Conservation (phyloP, 257 asterid genomes). For the Forsythia viridissima region DNA sequence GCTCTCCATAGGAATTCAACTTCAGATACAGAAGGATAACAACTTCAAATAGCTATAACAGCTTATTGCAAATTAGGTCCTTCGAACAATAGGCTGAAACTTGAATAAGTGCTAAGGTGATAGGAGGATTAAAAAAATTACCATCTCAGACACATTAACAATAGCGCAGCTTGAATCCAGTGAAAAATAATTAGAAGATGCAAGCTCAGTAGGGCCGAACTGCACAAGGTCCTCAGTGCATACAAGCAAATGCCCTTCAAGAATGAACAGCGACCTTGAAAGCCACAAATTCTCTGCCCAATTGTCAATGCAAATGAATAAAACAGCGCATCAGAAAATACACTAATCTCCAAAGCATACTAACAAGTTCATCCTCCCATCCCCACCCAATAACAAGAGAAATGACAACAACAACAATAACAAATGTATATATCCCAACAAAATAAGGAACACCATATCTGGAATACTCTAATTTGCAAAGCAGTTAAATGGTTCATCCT, state of each 20-base stretch:
- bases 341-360: too few relatives aligned
- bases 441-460: not conserved
- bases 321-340: not conserved
- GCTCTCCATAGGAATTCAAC: slow-evolving; percentile 10
- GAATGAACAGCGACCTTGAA: slow-evolving; percentile 47
- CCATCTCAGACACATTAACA: slow-evolving; percentile 44
- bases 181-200: slow-evolving; percentile 30
- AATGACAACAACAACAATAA: not conserved
- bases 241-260: slow-evolving; percentile 42
- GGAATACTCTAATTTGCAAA: not conserved
- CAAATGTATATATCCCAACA: not conserved
- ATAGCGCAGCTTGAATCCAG: slow-evolving; percentile 46
- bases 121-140: slow-evolving; percentile 7
- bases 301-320: not conserved
- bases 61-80: not conserved
- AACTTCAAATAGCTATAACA: slow-evolving; percentile 8
- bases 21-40: slow-evolving; percentile 1
- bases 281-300: slow-evolving; percentile 43
- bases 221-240: slow-evolving; percentile 48
- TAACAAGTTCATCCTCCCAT: not conserved
- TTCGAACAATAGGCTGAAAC: not conserved
- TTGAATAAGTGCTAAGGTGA: slow-evolving; percentile 6
- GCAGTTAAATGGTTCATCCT: not conserved
- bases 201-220: slow-evolving; percentile 32
- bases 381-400: not conserved